phyloP scores from a whole-genome alignment of 306 rosid genomes.

The Castanea sativa region DNA sequence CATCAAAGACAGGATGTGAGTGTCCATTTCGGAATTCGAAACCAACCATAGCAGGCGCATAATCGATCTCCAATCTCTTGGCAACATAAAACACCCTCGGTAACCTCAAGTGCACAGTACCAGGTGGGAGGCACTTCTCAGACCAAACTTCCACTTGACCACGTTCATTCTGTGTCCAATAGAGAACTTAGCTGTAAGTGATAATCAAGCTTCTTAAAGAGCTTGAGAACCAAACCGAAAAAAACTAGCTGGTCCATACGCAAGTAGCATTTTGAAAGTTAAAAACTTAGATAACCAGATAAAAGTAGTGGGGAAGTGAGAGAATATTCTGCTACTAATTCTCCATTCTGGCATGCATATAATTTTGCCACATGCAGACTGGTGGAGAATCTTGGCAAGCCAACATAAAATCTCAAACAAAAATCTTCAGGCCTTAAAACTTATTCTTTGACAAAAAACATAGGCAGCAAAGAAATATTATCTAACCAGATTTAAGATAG shows the following conservation, averaged over 20 bases:
- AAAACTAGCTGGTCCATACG: not conserved
- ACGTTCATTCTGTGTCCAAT: constrained; percentile 60
- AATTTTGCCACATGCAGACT: not conserved
- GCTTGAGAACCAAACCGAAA: constrained; percentile 15
- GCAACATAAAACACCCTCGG: constrained; percentile 74
- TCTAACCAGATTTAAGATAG: not conserved
- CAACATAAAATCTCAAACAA: not conserved
- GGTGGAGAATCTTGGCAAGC: not conserved
- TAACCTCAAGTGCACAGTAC: constrained; percentile 78
- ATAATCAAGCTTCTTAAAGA: constrained; percentile 11
- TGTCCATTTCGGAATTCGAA: constrained; percentile 86
- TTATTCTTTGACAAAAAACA: not conserved
- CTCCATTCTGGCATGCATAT: not conserved
- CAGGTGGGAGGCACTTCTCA: constrained; percentile 96
- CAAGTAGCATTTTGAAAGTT: not conserved
- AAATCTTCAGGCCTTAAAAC: not conserved
- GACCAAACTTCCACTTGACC: constrained; percentile 99
- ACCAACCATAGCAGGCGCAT: constrained; percentile 95
- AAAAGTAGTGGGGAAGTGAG: not conserved
- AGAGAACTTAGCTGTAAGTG: constrained; percentile 28
- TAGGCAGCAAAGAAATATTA: not conserved
- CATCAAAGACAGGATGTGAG: constrained; percentile 79
- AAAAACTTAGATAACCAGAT: not conserved
- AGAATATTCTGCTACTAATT: not conserved
- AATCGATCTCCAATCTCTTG: constrained; percentile 84